These are phyloP conservation scores for Teunomyces aglyptinius DNA, from an alignment of 805 yeast species.

Conservation along the genomic window DNA sequence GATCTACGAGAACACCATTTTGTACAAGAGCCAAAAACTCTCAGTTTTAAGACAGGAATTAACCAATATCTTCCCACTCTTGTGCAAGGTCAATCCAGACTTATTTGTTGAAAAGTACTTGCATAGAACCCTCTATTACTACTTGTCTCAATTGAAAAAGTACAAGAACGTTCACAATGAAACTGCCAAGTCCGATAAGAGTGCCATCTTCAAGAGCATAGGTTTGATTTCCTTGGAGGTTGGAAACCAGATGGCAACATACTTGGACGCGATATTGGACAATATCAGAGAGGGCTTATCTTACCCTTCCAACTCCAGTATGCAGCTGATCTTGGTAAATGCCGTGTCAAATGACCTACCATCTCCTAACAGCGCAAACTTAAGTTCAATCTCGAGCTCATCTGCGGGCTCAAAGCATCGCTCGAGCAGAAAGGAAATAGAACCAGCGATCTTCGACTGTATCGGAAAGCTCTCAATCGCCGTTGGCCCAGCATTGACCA, in stretches of 20 bases:
- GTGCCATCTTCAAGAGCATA: constrained; percentile 72
- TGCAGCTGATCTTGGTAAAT: constrained; percentile 40
- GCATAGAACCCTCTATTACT: constrained; percentile 74
- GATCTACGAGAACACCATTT: constrained; percentile 70
- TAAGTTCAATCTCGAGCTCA: constrained; percentile 24
- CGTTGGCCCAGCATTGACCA: constrained; percentile 90
- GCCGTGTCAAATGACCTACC: constrained; percentile 31
- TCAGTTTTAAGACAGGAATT: constrained; percentile 78
- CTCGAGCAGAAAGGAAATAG: constrained; percentile 63
- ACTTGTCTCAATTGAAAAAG: constrained; percentile 73
- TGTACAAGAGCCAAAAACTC: constrained; percentile 75
- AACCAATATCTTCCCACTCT: constrained; percentile 75
- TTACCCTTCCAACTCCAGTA: constrained; percentile 33
- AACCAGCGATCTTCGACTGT: constrained; percentile 85
- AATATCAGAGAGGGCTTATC: constrained; percentile 76
- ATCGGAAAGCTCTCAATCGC: constrained; percentile 83
- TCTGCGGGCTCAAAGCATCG: constrained; percentile 50
- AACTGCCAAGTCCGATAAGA: constrained; percentile 53
- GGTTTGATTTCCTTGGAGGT: constrained; percentile 83
- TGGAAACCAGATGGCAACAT: constrained; percentile 80
- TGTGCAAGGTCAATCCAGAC: constrained; percentile 75
- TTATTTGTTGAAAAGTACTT: constrained; percentile 77
- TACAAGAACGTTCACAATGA: constrained; percentile 47
- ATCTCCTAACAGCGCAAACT: constrained; percentile 14
- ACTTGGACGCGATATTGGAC: constrained; percentile 82